phyloP scores from a whole-genome alignment of 495 filamentous ascomycete genomes.

The Lasiosphaeris hirsuta region DNA sequence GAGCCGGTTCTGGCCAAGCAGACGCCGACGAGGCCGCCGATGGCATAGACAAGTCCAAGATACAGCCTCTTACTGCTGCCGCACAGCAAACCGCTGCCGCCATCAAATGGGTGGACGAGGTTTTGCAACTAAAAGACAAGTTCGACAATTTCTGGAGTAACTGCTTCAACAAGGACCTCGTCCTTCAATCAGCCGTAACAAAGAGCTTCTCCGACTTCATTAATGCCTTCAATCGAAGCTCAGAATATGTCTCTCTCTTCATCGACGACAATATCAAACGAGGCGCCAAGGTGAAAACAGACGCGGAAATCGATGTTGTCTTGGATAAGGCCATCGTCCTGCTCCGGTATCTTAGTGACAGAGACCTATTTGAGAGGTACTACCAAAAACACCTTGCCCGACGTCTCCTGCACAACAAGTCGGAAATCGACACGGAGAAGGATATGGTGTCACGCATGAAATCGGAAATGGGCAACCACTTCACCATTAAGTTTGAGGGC shows the following conservation, averaged over 20 bases:
- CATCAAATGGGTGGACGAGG: constrained; percentile 93
- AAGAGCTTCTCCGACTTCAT: constrained; percentile 88
- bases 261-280: constrained; percentile 96
- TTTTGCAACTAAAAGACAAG: constrained; percentile 80
- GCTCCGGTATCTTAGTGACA: constrained; percentile 81
- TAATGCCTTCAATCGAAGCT: constrained; percentile 75
- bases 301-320: constrained; percentile 79
- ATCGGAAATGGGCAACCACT: constrained; percentile 87
- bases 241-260: constrained; percentile 93
- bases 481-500: constrained; percentile 86
- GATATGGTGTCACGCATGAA: constrained; percentile 97
- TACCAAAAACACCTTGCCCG: constrained; percentile 96
- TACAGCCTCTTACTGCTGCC: constrained; percentile 38
- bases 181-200: constrained; percentile 75
- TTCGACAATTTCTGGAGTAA: constrained; percentile 73
- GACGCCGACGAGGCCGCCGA: constrained; percentile 49
- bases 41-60: constrained; percentile 41
- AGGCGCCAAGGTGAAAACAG: constrained; percentile 88
- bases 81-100: constrained; percentile 70
- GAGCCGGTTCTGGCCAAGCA: constrained; percentile 45
- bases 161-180: constrained; percentile 71
- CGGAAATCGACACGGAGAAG: constrained; percentile 82
- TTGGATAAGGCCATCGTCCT: constrained; percentile 88
- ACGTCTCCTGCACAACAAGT: constrained; percentile 79
- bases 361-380: constrained; percentile 95